These are phyloP conservation scores for Aureobasidium pullulans DNA, from an alignment of 2,329 filamentous ascomycete genomes.

Conservation along the genomic window DNA sequence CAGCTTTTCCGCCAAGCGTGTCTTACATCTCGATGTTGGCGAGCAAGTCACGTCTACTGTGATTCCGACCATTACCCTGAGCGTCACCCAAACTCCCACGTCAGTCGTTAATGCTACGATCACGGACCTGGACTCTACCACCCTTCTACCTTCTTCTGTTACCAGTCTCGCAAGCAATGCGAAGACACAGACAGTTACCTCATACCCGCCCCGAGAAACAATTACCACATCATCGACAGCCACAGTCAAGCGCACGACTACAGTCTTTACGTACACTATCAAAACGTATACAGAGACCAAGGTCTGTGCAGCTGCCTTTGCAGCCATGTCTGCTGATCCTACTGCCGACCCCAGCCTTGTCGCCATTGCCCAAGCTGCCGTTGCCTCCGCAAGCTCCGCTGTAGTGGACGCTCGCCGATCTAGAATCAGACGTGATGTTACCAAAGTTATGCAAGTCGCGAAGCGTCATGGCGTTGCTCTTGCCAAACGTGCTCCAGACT, in stretches of 20 bases:
- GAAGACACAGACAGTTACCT: slow-evolving; percentile 15
- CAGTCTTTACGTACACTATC: slow-evolving; percentile 1
- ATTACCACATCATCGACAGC: slow-evolving; percentile 10
- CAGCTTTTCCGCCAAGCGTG: slow-evolving; percentile 39
- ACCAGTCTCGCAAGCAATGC: slow-evolving; percentile 24
- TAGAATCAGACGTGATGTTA: background rate
- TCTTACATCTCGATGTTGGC: slow-evolving; percentile 32
- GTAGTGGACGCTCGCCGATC: background rate
- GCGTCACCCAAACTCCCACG: slow-evolving; percentile 20
- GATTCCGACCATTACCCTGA: slow-evolving; percentile 19
- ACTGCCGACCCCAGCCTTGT: background rate
- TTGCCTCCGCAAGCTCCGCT: background rate
- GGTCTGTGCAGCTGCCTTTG: slow-evolving; percentile 23
- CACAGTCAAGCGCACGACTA: slow-evolving; percentile 4
- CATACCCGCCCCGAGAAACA: slow-evolving; percentile 16
- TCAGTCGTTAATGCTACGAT: slow-evolving; percentile 23
- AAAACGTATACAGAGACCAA: slow-evolving; percentile 26
- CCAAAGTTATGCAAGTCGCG: background rate
- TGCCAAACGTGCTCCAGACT: slow-evolving; percentile 29
- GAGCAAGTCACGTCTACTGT: slow-evolving; percentile 24
- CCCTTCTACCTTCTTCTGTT: slow-evolving; percentile 12
- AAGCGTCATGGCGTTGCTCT: background rate
- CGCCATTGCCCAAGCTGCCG: background rate
- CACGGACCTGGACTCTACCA: background rate
- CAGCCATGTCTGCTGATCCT: background rate